These are phyloP conservation scores for Colletotrichum navitas DNA, from an alignment of 2,329 filamentous ascomycete species.

Conservation along the genomic window DNA sequence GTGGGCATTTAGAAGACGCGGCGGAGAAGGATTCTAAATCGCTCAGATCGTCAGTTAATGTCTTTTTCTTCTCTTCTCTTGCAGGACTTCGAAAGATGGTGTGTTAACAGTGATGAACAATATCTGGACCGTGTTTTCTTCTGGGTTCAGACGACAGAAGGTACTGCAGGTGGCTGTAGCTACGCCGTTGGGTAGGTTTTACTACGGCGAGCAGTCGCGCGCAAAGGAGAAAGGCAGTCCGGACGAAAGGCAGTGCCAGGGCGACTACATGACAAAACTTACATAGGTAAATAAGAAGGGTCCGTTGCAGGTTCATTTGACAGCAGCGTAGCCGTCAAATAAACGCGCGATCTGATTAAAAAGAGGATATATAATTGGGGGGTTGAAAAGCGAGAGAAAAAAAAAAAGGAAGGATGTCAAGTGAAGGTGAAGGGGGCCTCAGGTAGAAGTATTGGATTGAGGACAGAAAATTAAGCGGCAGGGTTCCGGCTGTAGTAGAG, in stretches of 20 bases:
- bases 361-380: conserved; percentile 44
- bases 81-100: neutral
- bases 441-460: conserved; percentile 39
- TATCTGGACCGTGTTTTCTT: conserved; percentile 27
- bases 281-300: conserved; percentile 73
- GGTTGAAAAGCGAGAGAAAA: conserved; percentile 41
- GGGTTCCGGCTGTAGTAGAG: conserved; percentile 3
- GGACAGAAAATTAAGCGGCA: conserved; percentile 10
- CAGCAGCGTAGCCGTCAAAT: conserved; percentile 86
- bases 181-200: conserved; percentile 10
- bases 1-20: conserved; percentile 91
- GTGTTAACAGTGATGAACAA: conserved; percentile 18
- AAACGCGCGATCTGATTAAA: conserved; percentile 76
- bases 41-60: conserved; percentile 45
- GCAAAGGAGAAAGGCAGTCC: neutral
- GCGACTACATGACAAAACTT: conserved; percentile 50
- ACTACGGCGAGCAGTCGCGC: conserved; percentile 29
- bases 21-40: conserved; percentile 64
- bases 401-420: neutral
- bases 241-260: neutral
- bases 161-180: neutral
- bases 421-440: conserved; percentile 23
- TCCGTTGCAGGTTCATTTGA: conserved; percentile 98
- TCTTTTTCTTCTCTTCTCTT: neutral
- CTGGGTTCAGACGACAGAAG: conserved; percentile 23